Evolutionary conservation across 495 filamentous ascomycete genomes (phyloP).

Genomic region (Stereocaulon alpinum): DNA sequence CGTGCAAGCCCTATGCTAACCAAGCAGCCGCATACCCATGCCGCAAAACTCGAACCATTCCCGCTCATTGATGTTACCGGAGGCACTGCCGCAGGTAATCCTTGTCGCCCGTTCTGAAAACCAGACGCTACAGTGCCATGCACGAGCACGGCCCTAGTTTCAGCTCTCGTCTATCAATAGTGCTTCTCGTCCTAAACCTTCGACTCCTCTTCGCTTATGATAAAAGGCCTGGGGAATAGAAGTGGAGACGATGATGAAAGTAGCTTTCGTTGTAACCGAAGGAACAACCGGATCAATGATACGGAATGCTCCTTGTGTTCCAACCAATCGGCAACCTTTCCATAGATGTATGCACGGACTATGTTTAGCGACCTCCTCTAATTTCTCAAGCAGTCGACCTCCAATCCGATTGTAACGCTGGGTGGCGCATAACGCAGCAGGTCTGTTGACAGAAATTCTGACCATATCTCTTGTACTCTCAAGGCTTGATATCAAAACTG

Average conservation of each 20-base stretch:
- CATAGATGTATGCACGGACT: too few relatives aligned
- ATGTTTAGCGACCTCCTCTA: neutral
- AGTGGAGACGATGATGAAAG: too few relatives aligned
- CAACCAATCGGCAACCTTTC: too few relatives aligned
- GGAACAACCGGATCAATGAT: too few relatives aligned
- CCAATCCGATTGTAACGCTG: neutral
- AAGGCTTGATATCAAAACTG: slow-evolving; percentile 84
- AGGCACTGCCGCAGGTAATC: too few relatives aligned
- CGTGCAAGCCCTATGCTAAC: too few relatives aligned
- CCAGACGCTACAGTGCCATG: neutral
- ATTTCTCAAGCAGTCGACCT: neutral
- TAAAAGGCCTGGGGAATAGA: too few relatives aligned
- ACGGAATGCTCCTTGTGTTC: too few relatives aligned
- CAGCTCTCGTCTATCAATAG: neutral
- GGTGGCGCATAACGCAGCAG: neutral
- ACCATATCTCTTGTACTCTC: slow-evolving; percentile 10
- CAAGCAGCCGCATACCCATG: too few relatives aligned
- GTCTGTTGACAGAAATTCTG: neutral
- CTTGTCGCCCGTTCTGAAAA: neutral
- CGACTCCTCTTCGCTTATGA: neutral
- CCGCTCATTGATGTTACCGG: too few relatives aligned
- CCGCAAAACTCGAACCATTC: too few relatives aligned
- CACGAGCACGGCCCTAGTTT: neutral
- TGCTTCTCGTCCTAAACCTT: neutral
- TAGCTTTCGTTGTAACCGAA: too few relatives aligned